Evolutionary conservation across 768 basidiomycete species (phyloP), one percentile per base, ranked within the genome.

Genomic region (Cystofilobasidium macerans): DNA sequence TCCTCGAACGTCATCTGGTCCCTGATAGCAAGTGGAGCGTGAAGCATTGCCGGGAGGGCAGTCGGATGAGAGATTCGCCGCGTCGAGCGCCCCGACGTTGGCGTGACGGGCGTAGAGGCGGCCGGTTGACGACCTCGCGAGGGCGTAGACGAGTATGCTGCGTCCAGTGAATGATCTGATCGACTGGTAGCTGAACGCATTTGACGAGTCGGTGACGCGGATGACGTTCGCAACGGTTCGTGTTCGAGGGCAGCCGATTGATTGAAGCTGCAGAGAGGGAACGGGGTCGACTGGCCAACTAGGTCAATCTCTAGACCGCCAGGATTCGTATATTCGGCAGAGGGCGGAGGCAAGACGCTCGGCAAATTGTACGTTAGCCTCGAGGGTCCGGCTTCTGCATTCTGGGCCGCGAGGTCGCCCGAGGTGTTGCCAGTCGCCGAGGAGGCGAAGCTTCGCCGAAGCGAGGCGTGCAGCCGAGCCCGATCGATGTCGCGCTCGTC

Each of bases 1-100:
- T 64, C 63, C 20, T 33, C 63, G 54, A 64, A 64, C 20, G 63
- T 32, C 63, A 64, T 64, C 43, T 54, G 45, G 45, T 47, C 45
- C 45, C 24, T 20, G 45, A 47, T 47, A n/a, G 24, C 45, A n/a
- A 47, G 8, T 16, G 38, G 8, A 8, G 8, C 9, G 8, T 40
- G 38, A 9, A n/a, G n/a, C n/a, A n/a, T n/a, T n/a, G n/a, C n/a
- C n/a, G n/a, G n/a, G n/a, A n/a, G n/a, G n/a, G n/a, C n/a, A n/a
- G n/a, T n/a, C n/a, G n/a, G n/a, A n/a, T n/a, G n/a, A n/a, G n/a
- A n/a, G n/a, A n/a, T n/a, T 42, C 42, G 42, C 5, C 42, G 9
- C 42, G 7, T 5, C 9, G 42, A 3, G 42, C 16, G 42, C 13
- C 9, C 42, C 42, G 42, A 20, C 42, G 42, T 42, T 14, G 42